Evolutionary conservation across 2,329 filamentous ascomycete species (phyloP), one percentile per base, ranked within the genome.

Genomic region (Zelopaecilomyces penicillatus): DNA sequence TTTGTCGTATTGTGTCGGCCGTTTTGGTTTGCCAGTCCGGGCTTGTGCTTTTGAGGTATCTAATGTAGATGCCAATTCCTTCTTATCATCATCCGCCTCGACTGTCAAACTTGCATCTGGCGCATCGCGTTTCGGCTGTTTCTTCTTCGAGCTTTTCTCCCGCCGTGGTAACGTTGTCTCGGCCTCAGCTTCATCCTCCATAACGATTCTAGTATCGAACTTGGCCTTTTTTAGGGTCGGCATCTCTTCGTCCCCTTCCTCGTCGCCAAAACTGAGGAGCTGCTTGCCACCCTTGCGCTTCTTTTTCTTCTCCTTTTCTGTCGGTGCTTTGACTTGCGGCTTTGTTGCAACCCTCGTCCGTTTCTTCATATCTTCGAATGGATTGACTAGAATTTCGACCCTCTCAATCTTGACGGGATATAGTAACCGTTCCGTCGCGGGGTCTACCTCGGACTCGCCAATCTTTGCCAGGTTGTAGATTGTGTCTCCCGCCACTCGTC

Each of bases 381-480:
- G 86, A 57, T 93, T 93, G 39, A 89, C 78, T 51, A 93, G 62
- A 19, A 94, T 80, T 62, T 93, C 86, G 29, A 85, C 70, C 19
- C 74, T 70, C 4, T 79, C 81, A 47, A 98, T 82, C 63, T 82
- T 89, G 32, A 88, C 79, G 0, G 91, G 84, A 62, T 95, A 98
- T 40, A 94, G 66, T 2, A 91, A 91, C 49, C 88, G 76, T 51
- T 97, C 91, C 5, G 78, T 82, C 11, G 82, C 83, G 44, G 87
- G 83, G 28, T 83, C 78, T 12, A 94, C 70, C 59, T 97, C 93
- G 1, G 79, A 80, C 61, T 97, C 90, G 19, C 85, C 89, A 74
- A 97, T 95, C 66, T 90, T 94, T 59, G 90, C 82, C 58, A 98
- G 65, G 63, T 96, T 97, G 68, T 94, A 98, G 44, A 98, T 93